Conservation (phyloP, 2,329 filamentous ascomycete species). For the Botryosphaeria dothidea region DNA sequence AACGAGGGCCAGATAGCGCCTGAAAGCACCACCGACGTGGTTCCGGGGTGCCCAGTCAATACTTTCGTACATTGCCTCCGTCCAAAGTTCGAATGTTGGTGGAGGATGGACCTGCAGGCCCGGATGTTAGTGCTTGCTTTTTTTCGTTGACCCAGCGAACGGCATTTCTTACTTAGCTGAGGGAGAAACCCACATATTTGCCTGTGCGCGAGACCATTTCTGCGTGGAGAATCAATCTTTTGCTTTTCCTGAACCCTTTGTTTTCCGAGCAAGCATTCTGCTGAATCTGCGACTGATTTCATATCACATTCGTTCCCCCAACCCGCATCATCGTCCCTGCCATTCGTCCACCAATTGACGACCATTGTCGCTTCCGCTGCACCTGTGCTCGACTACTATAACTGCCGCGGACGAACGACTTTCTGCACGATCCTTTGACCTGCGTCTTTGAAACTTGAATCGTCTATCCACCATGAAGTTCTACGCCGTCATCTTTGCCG, state of each 20-base stretch:
- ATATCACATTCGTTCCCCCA: conserved; percentile 1
- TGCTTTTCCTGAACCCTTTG: neutral
- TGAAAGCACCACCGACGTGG: neutral
- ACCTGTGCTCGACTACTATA: neutral
- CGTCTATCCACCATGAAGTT: conserved; percentile 3
- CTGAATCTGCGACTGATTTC: neutral
- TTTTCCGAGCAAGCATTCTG: no score
- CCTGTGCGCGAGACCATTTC: neutral
- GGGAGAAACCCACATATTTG: neutral
- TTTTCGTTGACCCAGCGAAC: neutral
- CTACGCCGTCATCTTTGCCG: neutral
- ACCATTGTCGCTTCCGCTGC: no score
- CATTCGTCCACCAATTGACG: neutral
- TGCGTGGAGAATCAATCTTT: neutral
- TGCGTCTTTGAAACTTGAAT: neutral
- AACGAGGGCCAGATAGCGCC: neutral
- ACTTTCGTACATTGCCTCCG: neutral
- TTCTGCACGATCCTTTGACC: neutral
- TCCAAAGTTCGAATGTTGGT: neutral
- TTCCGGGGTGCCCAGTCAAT: neutral
- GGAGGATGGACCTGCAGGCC: neutral
- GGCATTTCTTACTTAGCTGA: neutral
- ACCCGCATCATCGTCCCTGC: neutral
- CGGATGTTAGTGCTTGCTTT: neutral
- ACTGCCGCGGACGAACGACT: neutral